Percentiles rank a stretch among this genome's conserved stretches.
phyloP scores from a whole-genome alignment of 2,329 filamentous ascomycete genomes.

The Penicillium sp. region DNA sequence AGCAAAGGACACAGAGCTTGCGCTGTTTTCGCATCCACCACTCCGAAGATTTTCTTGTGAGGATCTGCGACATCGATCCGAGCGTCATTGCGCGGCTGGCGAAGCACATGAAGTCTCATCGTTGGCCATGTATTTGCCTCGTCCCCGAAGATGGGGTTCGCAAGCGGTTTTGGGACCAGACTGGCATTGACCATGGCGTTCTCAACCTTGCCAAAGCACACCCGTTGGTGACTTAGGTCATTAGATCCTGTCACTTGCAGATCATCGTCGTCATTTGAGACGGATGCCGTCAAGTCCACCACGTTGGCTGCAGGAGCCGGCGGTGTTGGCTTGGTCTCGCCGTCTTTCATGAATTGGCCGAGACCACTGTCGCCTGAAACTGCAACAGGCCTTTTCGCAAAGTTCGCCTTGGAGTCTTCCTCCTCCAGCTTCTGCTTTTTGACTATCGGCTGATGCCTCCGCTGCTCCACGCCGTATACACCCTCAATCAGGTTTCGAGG shows the following conservation, averaged over 20 bases:
- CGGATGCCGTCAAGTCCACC: constrained; percentile 46
- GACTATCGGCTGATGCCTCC: constrained; percentile 54
- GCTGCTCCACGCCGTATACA: constrained; percentile 71
- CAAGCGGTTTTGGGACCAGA: constrained; percentile 66
- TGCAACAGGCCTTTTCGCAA: constrained; percentile 43
- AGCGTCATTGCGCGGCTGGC: constrained; percentile 55
- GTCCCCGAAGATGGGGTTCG: constrained; percentile 56
- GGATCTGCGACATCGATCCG: constrained; percentile 72
- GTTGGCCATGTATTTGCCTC: constrained; percentile 62
- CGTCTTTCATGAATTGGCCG: constrained; percentile 65
- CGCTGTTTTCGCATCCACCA: constrained; percentile 67
- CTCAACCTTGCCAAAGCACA: constrained; percentile 78
- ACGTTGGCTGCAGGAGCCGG: constrained; percentile 52
- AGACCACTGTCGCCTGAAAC: constrained; percentile 56
- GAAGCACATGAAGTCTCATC: constrained; percentile 69
- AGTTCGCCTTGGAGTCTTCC: constrained; percentile 45
- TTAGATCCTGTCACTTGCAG: constrained; percentile 50
- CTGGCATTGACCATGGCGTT: constrained; percentile 65
- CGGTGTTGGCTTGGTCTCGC: constrained; percentile 44
- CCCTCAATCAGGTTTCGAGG: constrained; percentile 62
- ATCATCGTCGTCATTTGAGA: constrained; percentile 36
- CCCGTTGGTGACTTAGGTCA: constrained; percentile 65
- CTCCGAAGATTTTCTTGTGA: constrained; percentile 69
- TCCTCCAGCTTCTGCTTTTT: constrained; percentile 64
- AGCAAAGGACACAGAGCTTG: constrained; percentile 69